Evolutionary conservation across 805 yeast genomes (phyloP).

Genomic region (Candida verbasci): DNA sequence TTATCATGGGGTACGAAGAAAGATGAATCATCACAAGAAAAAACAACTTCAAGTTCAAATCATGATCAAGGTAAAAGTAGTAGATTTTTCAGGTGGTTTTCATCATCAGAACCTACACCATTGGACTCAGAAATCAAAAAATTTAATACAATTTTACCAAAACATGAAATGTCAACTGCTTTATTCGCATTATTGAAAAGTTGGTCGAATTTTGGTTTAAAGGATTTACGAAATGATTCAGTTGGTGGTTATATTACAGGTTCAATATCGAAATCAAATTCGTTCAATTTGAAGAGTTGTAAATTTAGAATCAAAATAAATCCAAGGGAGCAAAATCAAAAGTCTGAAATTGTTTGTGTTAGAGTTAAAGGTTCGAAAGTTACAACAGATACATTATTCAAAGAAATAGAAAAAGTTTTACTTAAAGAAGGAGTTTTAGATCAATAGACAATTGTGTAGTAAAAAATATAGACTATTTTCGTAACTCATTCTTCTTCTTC

Average conservation of each 20-base stretch:
- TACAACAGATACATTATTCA: slow-evolving; percentile 55
- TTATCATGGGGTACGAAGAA: slow-evolving; percentile 47
- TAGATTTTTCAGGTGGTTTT: slow-evolving; percentile 41
- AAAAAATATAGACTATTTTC: neutral
- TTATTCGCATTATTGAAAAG: slow-evolving; percentile 56
- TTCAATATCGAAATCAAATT: slow-evolving; percentile 55
- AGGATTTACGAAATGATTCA: slow-evolving; percentile 45
- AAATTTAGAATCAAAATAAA: slow-evolving; percentile 54
- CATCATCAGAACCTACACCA: slow-evolving; percentile 23
- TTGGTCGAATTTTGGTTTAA: slow-evolving; percentile 71
- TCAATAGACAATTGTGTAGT: slow-evolving; percentile 3
- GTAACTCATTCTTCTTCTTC: neutral
- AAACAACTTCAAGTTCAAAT: slow-evolving; percentile 17
- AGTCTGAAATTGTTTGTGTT: slow-evolving; percentile 55
- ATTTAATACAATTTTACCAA: slow-evolving; percentile 37
- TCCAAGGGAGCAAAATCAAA: slow-evolving; percentile 34
- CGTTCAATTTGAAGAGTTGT: slow-evolving; percentile 60
- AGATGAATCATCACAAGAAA: slow-evolving; percentile 24
- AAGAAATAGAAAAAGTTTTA: slow-evolving; percentile 62
- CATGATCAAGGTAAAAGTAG: slow-evolving; percentile 23
- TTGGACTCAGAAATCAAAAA: slow-evolving; percentile 27
- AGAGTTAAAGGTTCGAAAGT: slow-evolving; percentile 63
- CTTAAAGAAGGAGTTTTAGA: slow-evolving; percentile 60
- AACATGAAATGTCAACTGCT: slow-evolving; percentile 60
- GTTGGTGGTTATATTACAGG: slow-evolving; percentile 50